Base-by-base conservation (phyloP, 2,329 filamentous ascomycete species). In the Penicillium corylophilum region DNA sequence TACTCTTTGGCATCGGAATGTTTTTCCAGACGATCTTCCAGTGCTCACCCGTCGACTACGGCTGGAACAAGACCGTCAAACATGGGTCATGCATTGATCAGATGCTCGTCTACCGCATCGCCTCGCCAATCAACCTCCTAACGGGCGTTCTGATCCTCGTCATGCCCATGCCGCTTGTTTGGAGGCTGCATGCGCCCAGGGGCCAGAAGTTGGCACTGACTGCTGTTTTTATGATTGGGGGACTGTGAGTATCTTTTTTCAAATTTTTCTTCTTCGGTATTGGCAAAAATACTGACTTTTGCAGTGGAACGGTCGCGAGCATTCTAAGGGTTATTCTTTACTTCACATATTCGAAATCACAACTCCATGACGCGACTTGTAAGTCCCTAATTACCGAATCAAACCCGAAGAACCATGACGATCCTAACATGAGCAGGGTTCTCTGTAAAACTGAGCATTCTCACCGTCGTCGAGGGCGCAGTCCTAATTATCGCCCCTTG, bases 1-100 rank as follows among this genome's bases (percentile, higher is more conserved):
- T 63, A 2, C 54, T 33, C 4, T 45, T 59, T 9, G 61, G 62
- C 15, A 53, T 62, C 20, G 49, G 49, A 1, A 54, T 62, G 4
- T 44, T 64, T 8, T 61, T 65, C 38, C 51, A 54, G 6, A 54
- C 57, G 3, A 58, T 65, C 29, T 64, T 65, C 46, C 61, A 65
- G 35, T 65, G 62, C 39, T 54, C 49, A 18, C 61, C 61, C 5
- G 38, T 65, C 18, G 26, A 38, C 22, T 59, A 54, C 38, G 49
- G 41, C 10, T 65, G 62, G 62, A 29, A 61, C 26, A 46, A 49
- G 16, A 53, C n/a, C 4, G 41, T 54, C 15, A 9, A 10, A 7
- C 47, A 35, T 1, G 62, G 59, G 13, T 39, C 47, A 1, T 65
- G 62, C 41, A 48, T 63, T 18, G 41, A 64, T 15, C 58, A 62